Base-by-base conservation (phyloP, 495 filamentous ascomycete species). In the Neurospora africana region DNA sequence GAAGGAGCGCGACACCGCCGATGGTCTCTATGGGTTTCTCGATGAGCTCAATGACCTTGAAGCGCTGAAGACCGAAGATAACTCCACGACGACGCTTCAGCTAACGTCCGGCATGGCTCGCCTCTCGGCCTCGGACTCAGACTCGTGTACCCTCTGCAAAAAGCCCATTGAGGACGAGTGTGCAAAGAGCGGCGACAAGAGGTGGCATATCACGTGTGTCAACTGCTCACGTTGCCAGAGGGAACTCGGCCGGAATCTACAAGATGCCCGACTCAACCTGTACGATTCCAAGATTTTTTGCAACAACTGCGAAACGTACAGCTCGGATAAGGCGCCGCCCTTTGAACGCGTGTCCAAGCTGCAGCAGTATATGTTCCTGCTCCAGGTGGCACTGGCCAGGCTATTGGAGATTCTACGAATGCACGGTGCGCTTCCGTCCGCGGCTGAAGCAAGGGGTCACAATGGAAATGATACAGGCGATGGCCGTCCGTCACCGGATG, bases 111-210 rank as follows among this genome's bases (percentile, higher is more conserved):
- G 92, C 40, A 90, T 93, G 69, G 85, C 90, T 27, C 84, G 86
- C 53, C 84, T 95, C 38, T 92, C 91, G n/a, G 89, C 93, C 68
- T 86, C 90, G 71, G 86, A 90, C 71, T 95, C 93, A 5, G 93
- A 97, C 80, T 88, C 93, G 69, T 99, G 95, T 77, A 83, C 85
- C 21, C 78, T 86, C 11, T 99, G 95, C 81, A 89, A 90, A 74
- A 90, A 91, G 72, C 91, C 95, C 6, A 93, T 99, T 71, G 96
- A 99, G 74, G 95, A 99, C 75, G 94, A 95, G 77, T 98, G 96
- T 79, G 84, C 91, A 70, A 86, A 88, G 70, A 84, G 84, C 70
- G 89, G 87, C 40, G 88, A 95, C 53, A 88, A 86, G 78, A 87
- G 93, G 75, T 97, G 95, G 91, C 95, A 98, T 78, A 79, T 91